These are phyloP conservation scores for Silybum marianum DNA, from an alignment of 129 eudicot genomes.

Conservation along the genomic window DNA sequence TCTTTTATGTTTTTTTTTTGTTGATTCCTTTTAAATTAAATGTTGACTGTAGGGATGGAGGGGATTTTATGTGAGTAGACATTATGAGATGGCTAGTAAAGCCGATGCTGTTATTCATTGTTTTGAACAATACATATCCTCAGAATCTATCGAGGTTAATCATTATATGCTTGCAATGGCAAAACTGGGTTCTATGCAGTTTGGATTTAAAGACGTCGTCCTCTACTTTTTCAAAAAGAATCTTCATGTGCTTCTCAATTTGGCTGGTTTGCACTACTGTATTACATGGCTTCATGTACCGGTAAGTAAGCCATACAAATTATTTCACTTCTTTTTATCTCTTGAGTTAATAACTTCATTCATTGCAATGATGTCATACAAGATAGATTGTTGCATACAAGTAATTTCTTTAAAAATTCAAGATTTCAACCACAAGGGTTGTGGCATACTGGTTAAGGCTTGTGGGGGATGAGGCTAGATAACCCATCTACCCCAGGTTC, in stretches of 20 bases:
- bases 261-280: slow-evolving; percentile 93
- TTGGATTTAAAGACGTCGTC: slow-evolving; percentile 76
- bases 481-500: too few relatives aligned
- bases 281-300: slow-evolving; percentile 72
- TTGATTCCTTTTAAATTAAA: neutral
- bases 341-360: neutral
- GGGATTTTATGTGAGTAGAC: slow-evolving; percentile 64
- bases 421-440: too few relatives aligned
- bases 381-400: neutral
- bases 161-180: slow-evolving; percentile 71
- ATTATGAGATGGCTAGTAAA: slow-evolving; percentile 66
- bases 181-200: slow-evolving; percentile 56
- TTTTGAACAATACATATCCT: slow-evolving; percentile 54
- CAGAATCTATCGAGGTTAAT: slow-evolving; percentile 71
- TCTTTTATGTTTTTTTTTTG: neutral
- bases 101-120: slow-evolving; percentile 55
- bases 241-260: slow-evolving; percentile 68
- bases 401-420: neutral
- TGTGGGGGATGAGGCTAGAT: too few relatives aligned
- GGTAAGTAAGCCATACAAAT: slow-evolving; percentile 42
- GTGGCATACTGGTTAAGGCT: too few relatives aligned
- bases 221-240: slow-evolving; percentile 69
- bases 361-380: neutral
- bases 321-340: neutral
- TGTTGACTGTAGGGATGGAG: slow-evolving; percentile 72